Evolutionary conservation across 2,329 filamentous ascomycete species (phyloP), one percentile per base, ranked within the genome.

Genomic region (Diaporthe amygdali): DNA sequence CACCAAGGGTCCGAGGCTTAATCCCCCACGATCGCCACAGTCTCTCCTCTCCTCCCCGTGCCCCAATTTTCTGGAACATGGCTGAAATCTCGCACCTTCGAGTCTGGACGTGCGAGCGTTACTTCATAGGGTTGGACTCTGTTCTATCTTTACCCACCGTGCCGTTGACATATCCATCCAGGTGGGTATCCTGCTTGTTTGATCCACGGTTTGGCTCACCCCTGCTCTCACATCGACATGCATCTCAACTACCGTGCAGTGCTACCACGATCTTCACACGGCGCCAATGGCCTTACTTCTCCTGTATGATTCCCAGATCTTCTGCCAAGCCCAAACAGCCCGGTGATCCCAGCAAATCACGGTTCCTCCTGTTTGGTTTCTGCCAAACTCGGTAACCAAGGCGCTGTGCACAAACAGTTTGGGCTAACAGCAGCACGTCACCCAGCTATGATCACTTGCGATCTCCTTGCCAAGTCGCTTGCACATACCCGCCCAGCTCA

Each of bases 161-260:
- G 22, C 15, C 25, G 15, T 47, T 37, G 30, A 17, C 25, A 25
- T 39, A 56, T 34, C 37, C 8, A 37, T 25, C 30, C 55, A 32
- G 34, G n/a, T 49, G 32, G 52, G 27, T 10, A 25, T 34, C 27
- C 51, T 34, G 66, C 34, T 27, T 66, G 70, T 72, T 70, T 72
- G 70, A 72, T 72, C 70, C 70, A 55, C 70, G 69, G 70, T 72
- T 72, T 72, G 67, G 70, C 59, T 64, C 44, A 49, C 46, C 70
- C 70, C 41, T 69, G 70, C 51, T 70, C 55, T 54, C 69, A 52
- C 69, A 69, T 63, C 54, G 20, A 12, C 67, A 10, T 39, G 32
- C 59, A 49, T 49, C 55, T 25, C 64, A 27, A 52, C 64, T 56
- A 69, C 34, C 54, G 44, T n/a, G 41, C 69, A 70, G 46, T 56